Evolutionary conservation across 1,284 basidiomycete genomes (phyloP), one percentile per base, ranked within the genome.

Genomic region (Microbotryum violaceum): DNA sequence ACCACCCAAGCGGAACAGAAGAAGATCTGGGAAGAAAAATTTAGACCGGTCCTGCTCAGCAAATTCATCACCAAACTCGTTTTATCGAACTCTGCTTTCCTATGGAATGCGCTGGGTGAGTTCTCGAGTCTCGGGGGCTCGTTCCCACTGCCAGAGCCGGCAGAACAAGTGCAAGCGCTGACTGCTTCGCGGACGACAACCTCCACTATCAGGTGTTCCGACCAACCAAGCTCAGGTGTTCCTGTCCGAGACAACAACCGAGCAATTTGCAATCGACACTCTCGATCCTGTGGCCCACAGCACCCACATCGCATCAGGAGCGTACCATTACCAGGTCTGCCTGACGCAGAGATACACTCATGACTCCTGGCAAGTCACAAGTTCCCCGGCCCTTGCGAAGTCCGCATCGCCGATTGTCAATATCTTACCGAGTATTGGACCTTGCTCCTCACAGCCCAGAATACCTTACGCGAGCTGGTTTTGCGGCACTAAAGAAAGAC

Each of bases 21-120:
- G 49, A 71, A 74, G 37, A 85, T 90, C 60, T 90, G 87, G 86
- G 75, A 76, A 54, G 78, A 76, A 55, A 80, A 74, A 60, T 73
- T 89, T 9, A 78, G 84, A 59, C 84, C 83, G 2, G 82, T 87
- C 27, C 73, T 90, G 42, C 77, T 89, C 60, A 86, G 87, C 73
- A 81, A 81, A 31, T 71, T 83, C 31, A 82, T 89, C 64, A 80
- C 85, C 65, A 77, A 72, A 6, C 55, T 80, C 6, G 77, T 88
- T 66, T 76, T 88, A 53, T 71, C 74, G 42, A 77, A 75, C 67
- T 74, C 73, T 6, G 69, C 70, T 3, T 89, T 91, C 75, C 84
- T 86, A 64, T 91, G 88, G 88, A 88, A 88, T 70, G 87, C 87
- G 0, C 78, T 90, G 18, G 87, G 88, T 42, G 87, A 20, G 57